These are phyloP conservation scores for Pyrenophora teres DNA, from an alignment of 2,329 filamentous ascomycete genomes.

Conservation along the genomic window DNA sequence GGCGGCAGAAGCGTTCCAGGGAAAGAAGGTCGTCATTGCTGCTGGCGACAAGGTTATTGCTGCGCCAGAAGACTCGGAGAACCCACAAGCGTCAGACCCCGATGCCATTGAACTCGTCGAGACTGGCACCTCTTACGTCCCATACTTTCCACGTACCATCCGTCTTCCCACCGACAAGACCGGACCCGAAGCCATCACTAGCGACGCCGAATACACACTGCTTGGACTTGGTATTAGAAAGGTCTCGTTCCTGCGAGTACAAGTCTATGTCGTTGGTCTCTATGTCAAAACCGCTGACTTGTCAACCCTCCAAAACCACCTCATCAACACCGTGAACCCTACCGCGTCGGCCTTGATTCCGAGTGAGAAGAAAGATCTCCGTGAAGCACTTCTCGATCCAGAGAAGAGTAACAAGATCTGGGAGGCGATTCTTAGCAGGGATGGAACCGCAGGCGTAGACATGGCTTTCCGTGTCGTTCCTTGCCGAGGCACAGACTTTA, in stretches of 20 bases:
- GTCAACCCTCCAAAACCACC: conserved; percentile 73
- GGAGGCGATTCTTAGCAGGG: conserved; percentile 66
- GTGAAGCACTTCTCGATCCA: conserved; percentile 70
- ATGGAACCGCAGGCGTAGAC: conserved; percentile 62
- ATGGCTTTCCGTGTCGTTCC: conserved; percentile 84
- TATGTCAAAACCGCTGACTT: conserved; percentile 88
- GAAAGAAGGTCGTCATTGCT: conserved; percentile 63
- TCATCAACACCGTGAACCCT: conserved; percentile 76
- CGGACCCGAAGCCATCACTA: conserved; percentile 27
- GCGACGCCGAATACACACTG: conserved; percentile 74
- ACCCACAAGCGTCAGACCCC: conserved; percentile 39
- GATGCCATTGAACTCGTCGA: conserved; percentile 75
- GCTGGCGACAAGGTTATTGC: conserved; percentile 65
- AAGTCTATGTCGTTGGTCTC: conserved; percentile 93
- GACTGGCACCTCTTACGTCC: conserved; percentile 80
- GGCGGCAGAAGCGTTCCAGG: conserved; percentile 52
- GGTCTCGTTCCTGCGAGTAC: conserved; percentile 85
- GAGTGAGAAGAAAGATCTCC: conserved; percentile 76
- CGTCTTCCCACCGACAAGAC: conserved; percentile 58
- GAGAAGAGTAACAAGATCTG: conserved; percentile 73
- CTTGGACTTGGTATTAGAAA: conserved; percentile 86
- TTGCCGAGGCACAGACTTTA: conserved; percentile 92
- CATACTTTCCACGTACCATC: conserved; percentile 76
- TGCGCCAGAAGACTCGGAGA: conserved; percentile 40
- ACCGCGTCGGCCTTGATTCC: conserved; percentile 82